Evolutionary conservation across 805 yeast species (phyloP).

Genomic region (Kuraishia borneana): DNA sequence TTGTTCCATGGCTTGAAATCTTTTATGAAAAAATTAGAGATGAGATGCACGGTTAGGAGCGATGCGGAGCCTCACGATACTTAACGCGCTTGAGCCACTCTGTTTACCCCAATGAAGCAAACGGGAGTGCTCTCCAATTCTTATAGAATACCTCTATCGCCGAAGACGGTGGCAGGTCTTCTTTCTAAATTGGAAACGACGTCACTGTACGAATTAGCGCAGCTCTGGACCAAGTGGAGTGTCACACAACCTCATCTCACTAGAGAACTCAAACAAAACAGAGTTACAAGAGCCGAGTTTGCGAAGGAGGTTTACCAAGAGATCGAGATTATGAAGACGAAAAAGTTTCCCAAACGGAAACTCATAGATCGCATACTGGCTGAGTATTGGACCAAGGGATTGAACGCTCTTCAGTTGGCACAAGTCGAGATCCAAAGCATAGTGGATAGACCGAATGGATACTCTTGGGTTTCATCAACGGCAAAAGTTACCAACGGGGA

Average conservation of each 20-base stretch:
- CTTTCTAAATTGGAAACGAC: conserved; percentile 14
- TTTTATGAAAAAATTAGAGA: background rate
- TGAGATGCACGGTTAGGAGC: background rate
- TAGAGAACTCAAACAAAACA: conserved; percentile 8
- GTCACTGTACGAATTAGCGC: conserved; percentile 18
- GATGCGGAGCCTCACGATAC: background rate
- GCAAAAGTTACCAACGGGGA: conserved; percentile 19
- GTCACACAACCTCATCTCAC: conserved; percentile 16
- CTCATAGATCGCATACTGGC: conserved; percentile 33
- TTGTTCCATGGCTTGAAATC: background rate
- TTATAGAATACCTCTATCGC: conserved; percentile 18
- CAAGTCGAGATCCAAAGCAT: conserved; percentile 59
- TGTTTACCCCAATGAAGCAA: conserved; percentile 4
- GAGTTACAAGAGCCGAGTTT: conserved; percentile 9
- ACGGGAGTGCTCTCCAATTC: conserved; percentile 22
- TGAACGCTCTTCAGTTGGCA: conserved; percentile 55
- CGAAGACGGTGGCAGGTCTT: conserved; percentile 12
- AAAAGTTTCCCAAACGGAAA: conserved; percentile 15
- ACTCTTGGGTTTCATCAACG: conserved; percentile 36
- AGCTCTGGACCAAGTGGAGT: conserved; percentile 20
- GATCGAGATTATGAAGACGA: conserved; percentile 3
- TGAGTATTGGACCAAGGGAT: conserved; percentile 43
- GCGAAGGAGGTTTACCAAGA: conserved; percentile 7
- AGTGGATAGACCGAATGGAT: conserved; percentile 42
- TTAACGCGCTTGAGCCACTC: background rate